Evolutionary conservation across 2,329 filamentous ascomycete genomes (phyloP), one percentile per base, ranked within the genome.

Genomic region (Venturia effusa): DNA sequence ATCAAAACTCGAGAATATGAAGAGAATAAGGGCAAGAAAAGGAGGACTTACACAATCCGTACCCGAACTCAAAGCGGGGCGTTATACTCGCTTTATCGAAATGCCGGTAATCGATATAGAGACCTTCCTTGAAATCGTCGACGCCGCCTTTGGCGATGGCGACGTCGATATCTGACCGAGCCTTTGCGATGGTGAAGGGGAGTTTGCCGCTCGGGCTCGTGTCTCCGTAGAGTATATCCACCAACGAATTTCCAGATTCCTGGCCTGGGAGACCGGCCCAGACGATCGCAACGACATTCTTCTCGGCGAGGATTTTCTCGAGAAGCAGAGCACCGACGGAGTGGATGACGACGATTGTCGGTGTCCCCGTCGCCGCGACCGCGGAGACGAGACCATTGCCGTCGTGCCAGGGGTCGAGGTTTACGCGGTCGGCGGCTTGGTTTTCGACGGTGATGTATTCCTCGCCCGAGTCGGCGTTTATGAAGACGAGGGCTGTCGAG

Each of bases 161-260:
- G 0, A 71, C 70, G 22, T 71, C 72, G 57, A 75, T 75, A 65
- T 75, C 74, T 1, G 40, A 66, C 4, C 68, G 64, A 22, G 68
- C 64, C 67, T 74, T 75, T 3, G 73, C 73, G 61, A 75, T 75
- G 13, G 73, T 75, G 61, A 74, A 88, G 69, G 85, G 84, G 0
- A 88, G 75, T 64, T 84, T 83, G 1, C 85, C 86, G 0, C 71
- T 76, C 1, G 78, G 78, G 6, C 73, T 74, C 3, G 71, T 67
- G n/a, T 70, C 68, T 3, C 79, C 79, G 66, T 78, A 80, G 1
- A 81, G 68, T 13, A 81, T 71, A 40, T 80, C 79, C 4, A 72
- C 75, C 15, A 81, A 71, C 0, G 75, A 73, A 45, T 79, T 79
- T 37, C 79, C 79, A 34, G 74, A 76, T 67, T 81, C 77, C 59